Percentiles rank a stretch among this genome's conserved stretches.
These are phyloP conservation scores for Porogramme epimiltina DNA, from an alignment of 1,284 basidiomycete genomes.

Conservation along the genomic window DNA sequence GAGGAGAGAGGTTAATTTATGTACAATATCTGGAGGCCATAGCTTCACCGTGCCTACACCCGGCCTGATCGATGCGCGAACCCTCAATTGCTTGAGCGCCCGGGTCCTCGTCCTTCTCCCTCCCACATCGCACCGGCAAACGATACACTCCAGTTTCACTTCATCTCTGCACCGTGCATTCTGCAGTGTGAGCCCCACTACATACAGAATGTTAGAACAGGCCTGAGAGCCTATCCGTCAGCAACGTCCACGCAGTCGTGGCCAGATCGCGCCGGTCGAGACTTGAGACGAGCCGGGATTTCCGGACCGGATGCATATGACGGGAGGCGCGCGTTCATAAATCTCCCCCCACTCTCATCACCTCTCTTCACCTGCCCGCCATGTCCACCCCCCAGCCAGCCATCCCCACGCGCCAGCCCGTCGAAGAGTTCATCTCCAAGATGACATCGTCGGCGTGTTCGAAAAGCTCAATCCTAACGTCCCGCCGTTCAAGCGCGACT, in stretches of 20 bases:
- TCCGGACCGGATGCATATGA: constrained; percentile 12
- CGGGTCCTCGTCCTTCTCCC: no score
- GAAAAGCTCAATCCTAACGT: constrained; percentile 78
- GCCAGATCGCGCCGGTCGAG: no score
- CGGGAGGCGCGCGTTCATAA: not conserved
- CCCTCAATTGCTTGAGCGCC: no score
- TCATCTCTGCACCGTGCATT: no score
- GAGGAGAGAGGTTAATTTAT: no score
- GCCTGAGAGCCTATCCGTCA: not conserved
- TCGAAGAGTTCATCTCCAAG: constrained; percentile 79
- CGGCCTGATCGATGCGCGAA: no score
- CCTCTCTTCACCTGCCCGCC: not conserved
- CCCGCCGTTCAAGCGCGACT: constrained; percentile 82
- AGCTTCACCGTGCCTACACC: no score
- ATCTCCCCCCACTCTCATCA: not conserved
- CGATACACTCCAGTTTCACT: no score
- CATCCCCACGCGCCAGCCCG: constrained; percentile 75
- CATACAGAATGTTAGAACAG: not conserved
- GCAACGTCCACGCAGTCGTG: not conserved
- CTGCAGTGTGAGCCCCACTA: no score
- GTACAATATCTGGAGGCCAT: no score
- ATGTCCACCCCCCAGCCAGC: constrained; percentile 20
- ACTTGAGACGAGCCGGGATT: constrained; percentile 19
- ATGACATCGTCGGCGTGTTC: constrained; percentile 79
- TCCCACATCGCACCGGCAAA: no score